A percentile compares a stretch with the other conserved stretches of the same genome.
Conservation (phyloP, 2,329 filamentous ascomycete genomes). For the Talaromyces sp. region DNA sequence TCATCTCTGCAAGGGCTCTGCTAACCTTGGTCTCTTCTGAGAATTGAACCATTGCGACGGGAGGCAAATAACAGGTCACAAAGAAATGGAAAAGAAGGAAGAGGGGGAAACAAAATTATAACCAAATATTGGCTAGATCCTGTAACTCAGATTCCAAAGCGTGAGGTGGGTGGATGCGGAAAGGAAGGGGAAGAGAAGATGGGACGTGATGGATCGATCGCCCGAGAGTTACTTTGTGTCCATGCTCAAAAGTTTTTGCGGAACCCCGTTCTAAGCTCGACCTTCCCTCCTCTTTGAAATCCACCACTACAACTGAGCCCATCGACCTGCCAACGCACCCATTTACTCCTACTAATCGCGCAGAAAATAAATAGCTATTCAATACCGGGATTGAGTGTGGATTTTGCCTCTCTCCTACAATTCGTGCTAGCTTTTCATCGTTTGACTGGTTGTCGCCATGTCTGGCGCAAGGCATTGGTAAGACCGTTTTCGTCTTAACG, state of each 20-base stretch:
- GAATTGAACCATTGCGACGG: constrained; percentile 60
- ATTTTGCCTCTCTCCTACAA: background rate
- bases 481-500: background rate
- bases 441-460: constrained; percentile 50
- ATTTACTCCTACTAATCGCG: no score
- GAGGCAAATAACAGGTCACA: background rate
- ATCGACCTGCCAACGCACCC: background rate
- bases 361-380: no score
- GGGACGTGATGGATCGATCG: no score
- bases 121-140: background rate
- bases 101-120: no score
- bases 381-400: background rate
- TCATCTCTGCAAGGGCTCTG: background rate
- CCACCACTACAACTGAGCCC: background rate
- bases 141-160: background rate
- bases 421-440: background rate
- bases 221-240: no score
- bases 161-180: background rate
- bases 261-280: no score
- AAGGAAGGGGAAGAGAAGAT: no score
- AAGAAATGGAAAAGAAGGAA: background rate
- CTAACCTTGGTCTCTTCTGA: constrained; percentile 96
- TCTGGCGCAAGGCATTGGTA: constrained; percentile 77
- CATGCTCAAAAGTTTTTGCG: no score
- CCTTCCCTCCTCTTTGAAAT: no score